These are phyloP conservation scores for Xylariaceae sp. DNA, from an alignment of 2,329 filamentous ascomycete species.

Conservation along the genomic window DNA sequence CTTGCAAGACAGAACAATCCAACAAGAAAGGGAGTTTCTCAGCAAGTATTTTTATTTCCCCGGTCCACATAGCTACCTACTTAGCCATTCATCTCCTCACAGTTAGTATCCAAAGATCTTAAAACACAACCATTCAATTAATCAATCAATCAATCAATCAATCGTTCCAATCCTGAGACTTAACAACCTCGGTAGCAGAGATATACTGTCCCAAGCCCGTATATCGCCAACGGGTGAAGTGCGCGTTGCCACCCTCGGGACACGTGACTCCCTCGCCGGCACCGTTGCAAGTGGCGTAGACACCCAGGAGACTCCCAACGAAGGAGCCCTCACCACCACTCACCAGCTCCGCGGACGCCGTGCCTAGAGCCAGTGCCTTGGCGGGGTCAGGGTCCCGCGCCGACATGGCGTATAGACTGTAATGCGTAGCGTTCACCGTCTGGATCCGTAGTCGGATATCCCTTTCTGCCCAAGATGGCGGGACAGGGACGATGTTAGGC, in stretches of 20 bases:
- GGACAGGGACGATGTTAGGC: slow-evolving; percentile 21
- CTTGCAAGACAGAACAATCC: too few relatives aligned
- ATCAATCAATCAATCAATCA: too few relatives aligned
- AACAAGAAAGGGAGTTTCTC: too few relatives aligned
- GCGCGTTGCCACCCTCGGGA: slow-evolving; percentile 28
- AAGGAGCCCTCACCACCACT: slow-evolving; percentile 33
- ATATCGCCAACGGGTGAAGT: slow-evolving; percentile 29
- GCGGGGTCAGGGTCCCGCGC: slow-evolving; percentile 13
- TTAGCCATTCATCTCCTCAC: too few relatives aligned
- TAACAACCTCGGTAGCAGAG: slow-evolving; percentile 21
- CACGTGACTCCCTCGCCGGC: slow-evolving; percentile 27
- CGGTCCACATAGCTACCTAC: too few relatives aligned
- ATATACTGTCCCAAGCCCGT: slow-evolving; percentile 24
- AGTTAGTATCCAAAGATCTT: too few relatives aligned
- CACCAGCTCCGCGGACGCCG: slow-evolving; percentile 28
- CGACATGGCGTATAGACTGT: slow-evolving; percentile 27
- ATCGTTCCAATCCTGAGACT: not conserved
- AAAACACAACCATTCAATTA: too few relatives aligned
- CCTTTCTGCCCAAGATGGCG: slow-evolving; percentile 21
- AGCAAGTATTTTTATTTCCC: too few relatives aligned
- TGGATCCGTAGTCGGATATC: slow-evolving; percentile 30
- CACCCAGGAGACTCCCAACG: slow-evolving; percentile 32
- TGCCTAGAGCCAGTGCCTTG: slow-evolving; percentile 22
- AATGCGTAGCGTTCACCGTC: slow-evolving; percentile 29
- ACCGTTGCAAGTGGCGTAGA: slow-evolving; percentile 36